Conservation (phyloP, 192 early-diverging fungal species). For the Coemansia sp. region DNA sequence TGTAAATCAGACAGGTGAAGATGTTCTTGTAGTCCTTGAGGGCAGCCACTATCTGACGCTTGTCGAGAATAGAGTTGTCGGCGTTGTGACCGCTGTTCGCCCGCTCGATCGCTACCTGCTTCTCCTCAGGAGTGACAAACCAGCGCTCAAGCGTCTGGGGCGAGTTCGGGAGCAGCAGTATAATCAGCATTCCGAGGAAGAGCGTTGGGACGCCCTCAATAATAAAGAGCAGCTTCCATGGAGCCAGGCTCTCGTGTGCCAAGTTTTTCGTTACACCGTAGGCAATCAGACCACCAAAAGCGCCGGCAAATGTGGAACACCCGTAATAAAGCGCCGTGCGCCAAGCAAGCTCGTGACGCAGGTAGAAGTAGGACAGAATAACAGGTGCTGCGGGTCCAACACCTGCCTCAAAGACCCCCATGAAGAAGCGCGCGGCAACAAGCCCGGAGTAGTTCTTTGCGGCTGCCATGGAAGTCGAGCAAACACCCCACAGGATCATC, state of each 20-base stretch:
- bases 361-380: constrained; percentile 73
- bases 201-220: constrained; percentile 67
- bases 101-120: constrained; percentile 56
- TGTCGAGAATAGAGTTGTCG: constrained; percentile 31
- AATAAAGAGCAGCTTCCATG: constrained; percentile 76
- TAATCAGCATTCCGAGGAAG: constrained; percentile 56
- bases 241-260: constrained; percentile 54
- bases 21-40: constrained; percentile 57
- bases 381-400: constrained; percentile 71
- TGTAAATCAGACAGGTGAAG: constrained; percentile 61
- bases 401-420: constrained; percentile 69
- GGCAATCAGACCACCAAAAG: constrained; percentile 72
- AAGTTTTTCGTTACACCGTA: constrained; percentile 63
- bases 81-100: constrained; percentile 48
- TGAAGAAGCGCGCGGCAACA: constrained; percentile 48
- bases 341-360: constrained; percentile 63
- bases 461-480: constrained; percentile 64
- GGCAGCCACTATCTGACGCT: constrained; percentile 51
- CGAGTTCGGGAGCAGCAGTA: constrained; percentile 58
- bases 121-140: constrained; percentile 57
- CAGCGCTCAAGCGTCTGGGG: constrained; percentile 51
- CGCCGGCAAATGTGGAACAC: constrained; percentile 70
- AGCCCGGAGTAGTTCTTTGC: constrained; percentile 33
- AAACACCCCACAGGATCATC: constrained; percentile 71
- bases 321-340: constrained; percentile 68